Evolutionary conservation across 495 filamentous ascomycete species (phyloP), one percentile per base, ranked within the genome.

Genomic region (Penicillium parvum): DNA sequence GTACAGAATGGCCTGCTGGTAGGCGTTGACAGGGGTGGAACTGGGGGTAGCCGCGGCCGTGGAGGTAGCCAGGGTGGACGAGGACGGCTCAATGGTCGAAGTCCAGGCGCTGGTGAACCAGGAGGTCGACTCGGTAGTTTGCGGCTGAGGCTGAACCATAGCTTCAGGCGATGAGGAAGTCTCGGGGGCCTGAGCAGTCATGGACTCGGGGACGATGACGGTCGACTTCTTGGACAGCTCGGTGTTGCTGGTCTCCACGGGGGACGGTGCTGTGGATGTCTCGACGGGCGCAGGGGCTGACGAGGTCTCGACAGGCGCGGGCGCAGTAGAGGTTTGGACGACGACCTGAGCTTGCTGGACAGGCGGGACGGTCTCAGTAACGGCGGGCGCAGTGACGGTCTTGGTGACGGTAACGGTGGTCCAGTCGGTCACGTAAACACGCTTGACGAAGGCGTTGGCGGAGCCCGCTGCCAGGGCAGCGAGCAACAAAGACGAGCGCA

Each of bases 401-500:
- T 78, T 71, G 36, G 77, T 82, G 50, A 83, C 68, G 55, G 76
- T 78, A 33, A 83, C 75, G 21, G 69, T 57, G 21, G 79, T 76
- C 60, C 73, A 68, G 19, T 78, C 66, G 36, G 72, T 78, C 50
- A 76, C 66, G 37, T 75, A 55, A 51, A 68, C 71, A 40, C 78
- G 76, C 63, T 76, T 73, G 43, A 78, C 68, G 43, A 61, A 32
- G 14, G 84, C 85, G 37, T 61, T 70, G 45, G 78, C 82, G 48
- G 79, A 52, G 63, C 84, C 68, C 46, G 78, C 65, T 36, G 81
- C 84, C 56, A 84, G 66, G 32, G 76, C 73, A 55, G 79, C 72
- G 52, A 87, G 47, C 39, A 86, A 38, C 40, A 79, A 56, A 22
- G 84, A 81, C 41, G 73, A 79, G 63, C 78, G 86, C 88, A 94